These are phyloP conservation scores for Candida tibetensis DNA, from an alignment of 805 yeast species.

Conservation along the genomic window DNA sequence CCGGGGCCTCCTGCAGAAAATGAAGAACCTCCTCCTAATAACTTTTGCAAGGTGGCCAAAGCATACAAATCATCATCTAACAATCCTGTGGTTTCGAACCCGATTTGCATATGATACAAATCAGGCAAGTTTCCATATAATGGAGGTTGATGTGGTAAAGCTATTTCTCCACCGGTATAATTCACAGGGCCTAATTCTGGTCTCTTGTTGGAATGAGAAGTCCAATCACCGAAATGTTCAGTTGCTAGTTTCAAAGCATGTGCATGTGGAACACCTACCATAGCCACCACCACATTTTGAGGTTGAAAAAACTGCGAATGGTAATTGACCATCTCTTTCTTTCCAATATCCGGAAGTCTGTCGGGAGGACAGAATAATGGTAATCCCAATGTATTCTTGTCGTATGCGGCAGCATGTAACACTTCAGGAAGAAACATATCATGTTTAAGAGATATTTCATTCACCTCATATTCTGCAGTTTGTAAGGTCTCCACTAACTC, in stretches of 20 bases:
- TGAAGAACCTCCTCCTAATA: constrained; percentile 96
- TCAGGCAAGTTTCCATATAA: constrained; percentile 58
- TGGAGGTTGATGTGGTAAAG: constrained; percentile 40
- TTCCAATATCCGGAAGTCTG: constrained; percentile 52
- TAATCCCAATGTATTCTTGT: constrained; percentile 71
- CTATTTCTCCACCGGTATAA: constrained; percentile 49
- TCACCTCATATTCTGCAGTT: constrained; percentile 77
- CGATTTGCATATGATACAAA: constrained; percentile 80
- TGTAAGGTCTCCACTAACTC: constrained; percentile 73
- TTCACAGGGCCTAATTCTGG: constrained; percentile 55
- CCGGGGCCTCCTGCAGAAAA: constrained; percentile 99
- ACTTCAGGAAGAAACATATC: constrained; percentile 86
- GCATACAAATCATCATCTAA: constrained; percentile 86
- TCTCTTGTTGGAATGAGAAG: constrained; percentile 10
- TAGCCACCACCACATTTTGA: constrained; percentile 76
- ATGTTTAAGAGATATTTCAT: constrained; percentile 78
- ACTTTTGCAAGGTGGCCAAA: constrained; percentile 81
- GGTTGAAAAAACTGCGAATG: constrained; percentile 71
- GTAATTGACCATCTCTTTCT: constrained; percentile 55
- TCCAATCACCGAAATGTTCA: constrained; percentile 63
- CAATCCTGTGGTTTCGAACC: constrained; percentile 83
- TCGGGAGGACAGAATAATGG: constrained; percentile 83
- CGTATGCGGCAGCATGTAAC: constrained; percentile 80
- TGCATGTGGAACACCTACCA: constrained; percentile 78
- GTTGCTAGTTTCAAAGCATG: constrained; percentile 63